phyloP scores from a whole-genome alignment of 805 yeast species.

The Zygoascus bituminiphila region DNA sequence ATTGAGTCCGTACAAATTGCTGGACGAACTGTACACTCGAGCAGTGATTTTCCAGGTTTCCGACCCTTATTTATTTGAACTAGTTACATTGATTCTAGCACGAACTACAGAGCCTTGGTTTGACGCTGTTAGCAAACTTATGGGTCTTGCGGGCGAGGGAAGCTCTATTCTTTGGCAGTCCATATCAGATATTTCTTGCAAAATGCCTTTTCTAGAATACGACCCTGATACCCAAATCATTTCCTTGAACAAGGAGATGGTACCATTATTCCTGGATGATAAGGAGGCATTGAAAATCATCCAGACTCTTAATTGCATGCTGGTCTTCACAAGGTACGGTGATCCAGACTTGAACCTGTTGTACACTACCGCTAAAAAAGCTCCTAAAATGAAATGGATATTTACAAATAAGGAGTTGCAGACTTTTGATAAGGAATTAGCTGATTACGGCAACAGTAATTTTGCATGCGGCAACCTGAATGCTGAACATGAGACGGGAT shows the following conservation, averaged over 20 bases:
- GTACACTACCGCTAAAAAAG: not conserved
- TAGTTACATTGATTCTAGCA: constrained; percentile 6
- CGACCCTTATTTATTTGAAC: constrained; percentile 5
- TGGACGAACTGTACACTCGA: constrained; percentile 10
- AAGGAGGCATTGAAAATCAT: constrained; percentile 5
- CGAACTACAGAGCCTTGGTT: constrained; percentile 12
- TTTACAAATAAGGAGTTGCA: constrained; percentile 3
- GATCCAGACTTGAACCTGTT: not conserved
- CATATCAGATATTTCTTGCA: not conserved
- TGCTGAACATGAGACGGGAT: not conserved
- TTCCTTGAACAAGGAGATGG: not conserved
- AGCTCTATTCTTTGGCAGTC: constrained; percentile 7
- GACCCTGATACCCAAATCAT: constrained; percentile 8
- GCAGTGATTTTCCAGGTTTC: constrained; percentile 10
- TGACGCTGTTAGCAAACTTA: constrained; percentile 6
- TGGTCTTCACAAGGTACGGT: constrained; percentile 7
- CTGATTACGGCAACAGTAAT: not conserved
- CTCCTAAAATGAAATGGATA: constrained; percentile 1
- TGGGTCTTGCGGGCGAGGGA: constrained; percentile 5
- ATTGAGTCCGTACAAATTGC: constrained; percentile 7
- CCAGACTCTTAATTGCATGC: constrained; percentile 11
- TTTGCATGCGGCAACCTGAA: not conserved
- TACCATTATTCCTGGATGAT: constrained; percentile 9
- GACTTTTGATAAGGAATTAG: not conserved
- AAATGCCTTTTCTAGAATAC: constrained; percentile 3